Conservation (phyloP, 148 eudicot genomes). For the Spergularia marina region DNA sequence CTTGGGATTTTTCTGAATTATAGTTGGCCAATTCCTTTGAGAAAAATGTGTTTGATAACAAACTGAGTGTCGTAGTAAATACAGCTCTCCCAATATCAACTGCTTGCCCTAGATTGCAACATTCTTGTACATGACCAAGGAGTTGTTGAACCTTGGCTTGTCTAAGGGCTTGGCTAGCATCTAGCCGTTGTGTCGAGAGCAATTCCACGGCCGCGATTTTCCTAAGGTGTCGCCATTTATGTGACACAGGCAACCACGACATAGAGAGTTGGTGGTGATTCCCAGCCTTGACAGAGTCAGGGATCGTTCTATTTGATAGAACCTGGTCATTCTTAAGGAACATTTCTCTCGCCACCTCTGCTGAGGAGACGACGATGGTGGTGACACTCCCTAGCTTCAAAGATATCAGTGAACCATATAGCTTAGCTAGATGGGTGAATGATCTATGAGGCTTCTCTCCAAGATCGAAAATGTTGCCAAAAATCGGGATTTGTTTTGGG, state of each 20-base stretch:
- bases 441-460: conserved; percentile 25
- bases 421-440: conserved; percentile 19
- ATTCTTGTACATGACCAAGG: conserved; percentile 19
- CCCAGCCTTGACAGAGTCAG: conserved; percentile 19
- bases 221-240: conserved; percentile 24
- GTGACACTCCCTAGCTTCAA: conserved; percentile 24
- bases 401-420: conserved; percentile 24
- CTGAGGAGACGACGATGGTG: conserved; percentile 23
- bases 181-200: conserved; percentile 29
- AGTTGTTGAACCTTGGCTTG: conserved; percentile 30
- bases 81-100: conserved; percentile 30
- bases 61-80: conserved; percentile 30
- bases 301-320: conserved; percentile 21
- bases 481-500: conserved; percentile 24
- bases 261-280: conserved; percentile 25
- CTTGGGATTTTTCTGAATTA: conserved; percentile 21
- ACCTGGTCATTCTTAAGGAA: conserved; percentile 18
- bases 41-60: conserved; percentile 33
- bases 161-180: conserved; percentile 28
- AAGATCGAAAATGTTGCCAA: conserved; percentile 28
- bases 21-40: conserved; percentile 29
- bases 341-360: conserved; percentile 25
- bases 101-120: conserved; percentile 7
- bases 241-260: conserved; percentile 30
- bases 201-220: conserved; percentile 21